A percentile compares a stretch with the other conserved stretches of the same genome.
phyloP scores from a whole-genome alignment of 164 flowering plant species.

The Piper betle region DNA sequence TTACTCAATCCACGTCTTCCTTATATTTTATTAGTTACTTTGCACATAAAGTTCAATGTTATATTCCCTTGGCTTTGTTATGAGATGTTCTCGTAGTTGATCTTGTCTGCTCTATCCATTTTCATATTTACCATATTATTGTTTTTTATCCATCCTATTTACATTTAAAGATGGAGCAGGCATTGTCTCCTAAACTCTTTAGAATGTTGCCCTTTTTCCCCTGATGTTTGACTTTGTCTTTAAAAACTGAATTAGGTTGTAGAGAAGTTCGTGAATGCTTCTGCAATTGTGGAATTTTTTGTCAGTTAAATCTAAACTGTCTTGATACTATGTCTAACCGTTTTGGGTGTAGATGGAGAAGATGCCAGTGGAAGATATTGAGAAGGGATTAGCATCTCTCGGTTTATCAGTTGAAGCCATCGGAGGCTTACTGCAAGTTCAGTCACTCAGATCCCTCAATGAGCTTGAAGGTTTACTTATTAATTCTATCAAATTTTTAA shows the following conservation, averaged over 20 bases:
- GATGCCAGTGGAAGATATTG: conserved; percentile 64
- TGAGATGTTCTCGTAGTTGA: neutral
- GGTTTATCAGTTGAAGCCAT: conserved; percentile 64
- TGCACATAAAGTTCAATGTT: no score
- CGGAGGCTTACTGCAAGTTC: conserved; percentile 58
- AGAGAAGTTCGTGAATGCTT: no score
- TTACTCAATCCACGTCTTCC: neutral
- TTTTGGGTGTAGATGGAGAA: conserved; percentile 54
- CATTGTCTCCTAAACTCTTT: neutral
- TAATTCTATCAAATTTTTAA: neutral
- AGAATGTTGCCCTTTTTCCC: no score
- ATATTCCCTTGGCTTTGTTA: neutral
- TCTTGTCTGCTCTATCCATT: neutral
- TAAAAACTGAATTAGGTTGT: no score
- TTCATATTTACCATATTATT: neutral
- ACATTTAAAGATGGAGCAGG: neutral
- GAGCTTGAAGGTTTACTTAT: conserved; percentile 59
- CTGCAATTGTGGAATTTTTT: no score
- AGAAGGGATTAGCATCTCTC: conserved; percentile 41
- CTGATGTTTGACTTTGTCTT: no score
- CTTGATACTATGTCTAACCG: neutral
- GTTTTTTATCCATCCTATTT: no score
- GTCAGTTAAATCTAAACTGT: neutral
- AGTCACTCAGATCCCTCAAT: conserved; percentile 64
- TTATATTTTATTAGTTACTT: no score